Evolutionary conservation across 2,329 filamentous ascomycete species (phyloP).

Genomic region (Pseudohalonectria lignicola): DNA sequence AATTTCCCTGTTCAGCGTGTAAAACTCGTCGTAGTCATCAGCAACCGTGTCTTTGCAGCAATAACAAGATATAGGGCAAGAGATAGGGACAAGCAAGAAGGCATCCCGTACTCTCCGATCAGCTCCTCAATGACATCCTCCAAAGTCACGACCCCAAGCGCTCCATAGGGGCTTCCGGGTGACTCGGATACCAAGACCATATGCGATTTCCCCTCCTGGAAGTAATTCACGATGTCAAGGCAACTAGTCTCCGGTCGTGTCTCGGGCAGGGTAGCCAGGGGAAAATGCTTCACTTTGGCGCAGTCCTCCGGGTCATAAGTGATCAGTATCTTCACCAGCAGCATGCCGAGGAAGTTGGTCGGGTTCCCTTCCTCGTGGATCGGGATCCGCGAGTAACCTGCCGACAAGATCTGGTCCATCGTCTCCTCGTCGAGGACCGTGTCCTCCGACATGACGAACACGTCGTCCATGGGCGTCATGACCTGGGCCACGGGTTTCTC

Average conservation of each 20-base stretch:
- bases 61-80: too few relatives aligned
- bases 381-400: constrained; percentile 91
- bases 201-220: constrained; percentile 97
- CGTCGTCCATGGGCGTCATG: constrained; percentile 98
- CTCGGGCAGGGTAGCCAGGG: constrained; percentile 86
- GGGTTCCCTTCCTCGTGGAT: constrained; percentile 79
- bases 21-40: too few relatives aligned
- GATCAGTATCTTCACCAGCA: constrained; percentile 96
- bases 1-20: constrained; percentile 67
- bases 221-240: constrained; percentile 97
- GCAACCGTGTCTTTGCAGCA: too few relatives aligned
- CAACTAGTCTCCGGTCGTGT: constrained; percentile 93
- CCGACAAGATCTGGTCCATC: constrained; percentile 87
- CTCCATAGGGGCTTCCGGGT: constrained; percentile 84
- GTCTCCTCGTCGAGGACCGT: constrained; percentile 85
- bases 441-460: constrained; percentile 94
- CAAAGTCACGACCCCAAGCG: constrained; percentile 85
- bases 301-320: constrained; percentile 95
- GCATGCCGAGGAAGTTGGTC: constrained; percentile 91
- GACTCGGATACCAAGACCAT: constrained; percentile 92
- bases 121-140: constrained; percentile 98
- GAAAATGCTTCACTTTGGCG: constrained; percentile 79
- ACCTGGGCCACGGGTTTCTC: constrained; percentile 90
- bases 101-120: constrained; percentile 85
- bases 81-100: too few relatives aligned